Percentiles rank a stretch among this genome's conserved stretches.
Evolutionary conservation across 208 protist genomes (phyloP).

Genomic region (Crithidia sp.): DNA sequence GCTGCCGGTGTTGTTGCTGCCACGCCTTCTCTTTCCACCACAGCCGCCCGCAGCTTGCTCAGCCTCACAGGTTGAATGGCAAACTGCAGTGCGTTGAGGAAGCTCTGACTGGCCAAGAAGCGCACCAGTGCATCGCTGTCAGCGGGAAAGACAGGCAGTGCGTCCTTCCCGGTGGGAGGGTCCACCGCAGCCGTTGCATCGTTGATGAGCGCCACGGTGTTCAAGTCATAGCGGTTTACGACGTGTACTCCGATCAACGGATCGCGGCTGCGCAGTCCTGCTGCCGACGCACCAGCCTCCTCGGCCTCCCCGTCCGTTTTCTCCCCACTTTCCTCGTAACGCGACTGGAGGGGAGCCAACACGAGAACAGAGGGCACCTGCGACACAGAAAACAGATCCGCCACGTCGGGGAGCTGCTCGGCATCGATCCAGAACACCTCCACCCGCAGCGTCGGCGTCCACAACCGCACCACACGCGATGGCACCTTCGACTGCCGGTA

Average conservation of each 20-base stretch:
- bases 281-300: background rate
- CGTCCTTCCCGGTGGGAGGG: slow-evolving; percentile 26
- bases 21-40: background rate
- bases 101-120: slow-evolving; percentile 39
- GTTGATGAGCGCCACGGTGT: slow-evolving; percentile 22
- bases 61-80: slow-evolving; percentile 7
- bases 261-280: slow-evolving; percentile 19
- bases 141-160: slow-evolving; percentile 35
- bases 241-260: slow-evolving; percentile 34
- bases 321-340: slow-evolving; percentile 9
- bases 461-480: slow-evolving; percentile 16
- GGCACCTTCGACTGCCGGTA: slow-evolving; percentile 11
- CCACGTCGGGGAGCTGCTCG: slow-evolving; percentile 40
- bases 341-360: slow-evolving; percentile 29
- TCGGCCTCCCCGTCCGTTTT: background rate
- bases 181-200: slow-evolving; percentile 27
- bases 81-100: slow-evolving; percentile 21
- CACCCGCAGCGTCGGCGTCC: slow-evolving; percentile 18
- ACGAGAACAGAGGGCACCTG: slow-evolving; percentile 44
- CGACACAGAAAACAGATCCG: slow-evolving; percentile 27
- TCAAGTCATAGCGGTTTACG: slow-evolving; percentile 45
- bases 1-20: background rate
- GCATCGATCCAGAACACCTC: slow-evolving; percentile 57
- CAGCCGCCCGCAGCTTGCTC: slow-evolving; percentile 2
- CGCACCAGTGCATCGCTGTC: slow-evolving; percentile 41